A percentile compares a stretch with the other conserved stretches of the same genome.
These are phyloP conservation scores for Lodderomyces margitis DNA, from an alignment of 1,139 yeast species.

Conservation along the genomic window DNA sequence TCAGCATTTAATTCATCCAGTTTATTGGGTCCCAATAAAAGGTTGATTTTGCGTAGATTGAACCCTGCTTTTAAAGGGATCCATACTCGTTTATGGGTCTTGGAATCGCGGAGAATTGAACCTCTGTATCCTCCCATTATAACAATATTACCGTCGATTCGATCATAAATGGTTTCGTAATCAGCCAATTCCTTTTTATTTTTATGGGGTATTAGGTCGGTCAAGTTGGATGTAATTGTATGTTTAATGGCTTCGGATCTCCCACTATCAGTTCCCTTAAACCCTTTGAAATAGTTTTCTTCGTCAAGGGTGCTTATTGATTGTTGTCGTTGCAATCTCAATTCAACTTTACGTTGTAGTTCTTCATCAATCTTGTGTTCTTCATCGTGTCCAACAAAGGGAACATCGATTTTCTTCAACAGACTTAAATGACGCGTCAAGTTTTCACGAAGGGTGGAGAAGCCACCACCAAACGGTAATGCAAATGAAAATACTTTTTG, in stretches of 20 bases:
- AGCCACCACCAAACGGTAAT: conserved; percentile 38
- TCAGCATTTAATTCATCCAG: conserved; percentile 58
- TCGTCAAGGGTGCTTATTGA: conserved; percentile 66
- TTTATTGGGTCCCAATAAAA: conserved; percentile 68
- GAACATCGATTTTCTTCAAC: conserved; percentile 18
- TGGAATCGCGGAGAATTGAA: conserved; percentile 65
- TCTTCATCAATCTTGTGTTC: conserved; percentile 15
- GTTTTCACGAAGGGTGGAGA: conserved; percentile 21
- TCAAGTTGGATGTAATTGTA: conserved; percentile 51
- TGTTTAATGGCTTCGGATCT: conserved; percentile 67
- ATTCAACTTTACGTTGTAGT: conserved; percentile 34
- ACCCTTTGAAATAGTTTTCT: conserved; percentile 52
- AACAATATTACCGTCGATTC: conserved; percentile 72
- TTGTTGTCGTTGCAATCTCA: conserved; percentile 53
- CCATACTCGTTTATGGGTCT: conserved; percentile 73
- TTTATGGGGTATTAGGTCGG: conserved; percentile 28
- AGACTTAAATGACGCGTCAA: conserved; percentile 10
- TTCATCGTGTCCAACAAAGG: conserved; percentile 20
- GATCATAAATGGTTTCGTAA: conserved; percentile 36
- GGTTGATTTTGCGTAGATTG: conserved; percentile 64
- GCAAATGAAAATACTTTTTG: conserved; percentile 43
- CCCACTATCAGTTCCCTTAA: conserved; percentile 62
- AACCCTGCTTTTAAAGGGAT: conserved; percentile 86
- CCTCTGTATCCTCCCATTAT: conserved; percentile 90
- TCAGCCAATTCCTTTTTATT: conserved; percentile 25